Conservation (phyloP, 2,329 filamentous ascomycete genomes). For the Apiospora sp. region DNA sequence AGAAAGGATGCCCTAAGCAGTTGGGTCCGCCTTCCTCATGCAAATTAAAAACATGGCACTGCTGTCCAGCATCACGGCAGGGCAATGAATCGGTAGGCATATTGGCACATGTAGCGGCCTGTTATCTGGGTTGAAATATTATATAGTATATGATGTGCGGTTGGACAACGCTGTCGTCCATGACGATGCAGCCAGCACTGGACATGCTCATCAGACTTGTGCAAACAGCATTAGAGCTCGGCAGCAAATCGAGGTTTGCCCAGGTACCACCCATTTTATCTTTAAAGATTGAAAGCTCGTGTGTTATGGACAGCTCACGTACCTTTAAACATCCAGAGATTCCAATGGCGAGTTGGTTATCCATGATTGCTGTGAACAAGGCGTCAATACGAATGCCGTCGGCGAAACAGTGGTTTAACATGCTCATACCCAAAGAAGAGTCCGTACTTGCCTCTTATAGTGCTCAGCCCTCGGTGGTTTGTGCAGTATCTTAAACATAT, state of each 20-base stretch:
- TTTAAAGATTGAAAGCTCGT: conserved; percentile 87
- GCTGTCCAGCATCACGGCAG: conserved; percentile 93
- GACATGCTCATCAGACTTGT: conserved; percentile 97
- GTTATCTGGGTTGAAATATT: conserved; percentile 65
- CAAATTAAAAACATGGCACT: conserved; percentile 88
- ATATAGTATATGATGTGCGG: conserved; percentile 74
- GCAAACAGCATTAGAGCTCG: conserved; percentile 88
- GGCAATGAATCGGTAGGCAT: conserved; percentile 89
- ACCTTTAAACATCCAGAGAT: conserved; percentile 88
- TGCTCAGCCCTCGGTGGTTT: conserved; percentile 88
- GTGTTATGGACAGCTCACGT: conserved; percentile 77
- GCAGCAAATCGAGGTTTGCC: conserved; percentile 92
- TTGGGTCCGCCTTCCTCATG: conserved; percentile 83
- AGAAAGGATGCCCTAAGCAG: conserved; percentile 75
- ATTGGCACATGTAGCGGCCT: conserved; percentile 76
- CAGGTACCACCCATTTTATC: conserved; percentile 98
- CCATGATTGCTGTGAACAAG: conserved; percentile 93
- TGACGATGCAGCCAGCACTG: conserved; percentile 96
- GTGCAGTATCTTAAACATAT: conserved; percentile 91
- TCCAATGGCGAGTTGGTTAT: conserved; percentile 90
- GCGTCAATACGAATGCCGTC: conserved; percentile 79
- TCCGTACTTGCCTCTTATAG: no score
- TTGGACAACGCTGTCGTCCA: conserved; percentile 81
- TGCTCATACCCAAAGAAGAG: no score
- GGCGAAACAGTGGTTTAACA: conserved; percentile 50